phyloP scores from a whole-genome alignment of 768 basidiomycete species.

The Suillus hirtellus region DNA sequence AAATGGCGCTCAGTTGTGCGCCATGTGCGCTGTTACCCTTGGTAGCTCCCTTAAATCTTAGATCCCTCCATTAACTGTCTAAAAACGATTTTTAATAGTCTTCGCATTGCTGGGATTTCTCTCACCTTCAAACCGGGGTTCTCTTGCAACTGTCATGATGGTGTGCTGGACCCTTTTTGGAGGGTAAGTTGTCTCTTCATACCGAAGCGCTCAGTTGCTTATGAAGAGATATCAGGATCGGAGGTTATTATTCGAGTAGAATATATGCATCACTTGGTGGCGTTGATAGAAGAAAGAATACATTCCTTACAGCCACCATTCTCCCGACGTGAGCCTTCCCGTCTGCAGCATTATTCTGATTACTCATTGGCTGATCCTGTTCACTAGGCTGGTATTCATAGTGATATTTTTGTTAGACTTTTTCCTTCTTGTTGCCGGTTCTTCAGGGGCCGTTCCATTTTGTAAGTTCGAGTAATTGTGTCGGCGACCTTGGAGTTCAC shows the following conservation, averaged over 20 bases:
- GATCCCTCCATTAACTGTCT: constrained; percentile 7
- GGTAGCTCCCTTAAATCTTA: constrained; percentile 41
- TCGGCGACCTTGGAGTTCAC: neutral
- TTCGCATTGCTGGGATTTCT: constrained; percentile 93
- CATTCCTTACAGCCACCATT: constrained; percentile 84
- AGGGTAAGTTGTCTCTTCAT: constrained; percentile 45
- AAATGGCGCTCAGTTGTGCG: constrained; percentile 75
- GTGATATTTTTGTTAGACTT: constrained; percentile 90
- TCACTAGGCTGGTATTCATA: constrained; percentile 70
- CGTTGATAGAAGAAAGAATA: constrained; percentile 72
- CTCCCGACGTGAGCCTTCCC: constrained; percentile 71
- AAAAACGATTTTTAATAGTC: constrained; percentile 44
- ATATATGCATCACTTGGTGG: constrained; percentile 83
- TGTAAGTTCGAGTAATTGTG: constrained; percentile 45
- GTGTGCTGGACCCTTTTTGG: constrained; percentile 95
- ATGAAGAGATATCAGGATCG: constrained; percentile 51
- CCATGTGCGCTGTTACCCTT: constrained; percentile 88
- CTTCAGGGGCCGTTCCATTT: constrained; percentile 96
- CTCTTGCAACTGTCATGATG: constrained; percentile 68
- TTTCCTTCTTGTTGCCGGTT: constrained; percentile 80
- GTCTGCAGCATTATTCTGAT: constrained; percentile 1
- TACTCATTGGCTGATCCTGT: constrained; percentile 14
- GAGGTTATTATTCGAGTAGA: constrained; percentile 86
- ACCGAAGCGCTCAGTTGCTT: constrained; percentile 7
- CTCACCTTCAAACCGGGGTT: constrained; percentile 93